phyloP scores from a whole-genome alignment of 805 yeast genomes.

The Starmera quercuum region DNA sequence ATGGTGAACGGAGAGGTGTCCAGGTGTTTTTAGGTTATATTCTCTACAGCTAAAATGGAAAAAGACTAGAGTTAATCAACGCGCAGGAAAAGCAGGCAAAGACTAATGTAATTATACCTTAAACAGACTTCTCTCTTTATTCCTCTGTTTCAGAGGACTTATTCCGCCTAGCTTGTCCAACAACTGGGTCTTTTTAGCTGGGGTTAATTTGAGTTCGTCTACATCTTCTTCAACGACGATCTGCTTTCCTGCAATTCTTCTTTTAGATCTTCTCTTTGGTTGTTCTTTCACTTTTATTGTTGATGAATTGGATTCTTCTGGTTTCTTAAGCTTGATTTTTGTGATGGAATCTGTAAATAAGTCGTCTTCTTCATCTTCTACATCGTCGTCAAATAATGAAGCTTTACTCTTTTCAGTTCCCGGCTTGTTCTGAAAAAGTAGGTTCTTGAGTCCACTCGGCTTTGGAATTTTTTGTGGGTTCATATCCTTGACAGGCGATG shows the following conservation, averaged over 20 bases:
- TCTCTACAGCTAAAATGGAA: too few species aligned
- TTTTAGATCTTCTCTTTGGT: slow-evolving; percentile 14
- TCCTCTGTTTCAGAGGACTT: slow-evolving; percentile 20
- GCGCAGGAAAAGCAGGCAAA: background rate
- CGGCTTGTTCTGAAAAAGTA: slow-evolving; percentile 13
- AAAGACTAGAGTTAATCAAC: too few species aligned
- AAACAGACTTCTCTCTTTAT: slow-evolving; percentile 16
- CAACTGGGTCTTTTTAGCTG: slow-evolving; percentile 17
- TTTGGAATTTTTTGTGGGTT: slow-evolving; percentile 4
- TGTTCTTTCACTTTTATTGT: slow-evolving; percentile 9
- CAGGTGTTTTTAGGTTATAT: too few species aligned
- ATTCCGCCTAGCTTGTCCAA: slow-evolving; percentile 18
- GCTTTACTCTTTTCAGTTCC: slow-evolving; percentile 5
- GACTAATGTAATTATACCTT: slow-evolving; percentile 14
- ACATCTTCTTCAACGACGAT: slow-evolving; percentile 12
- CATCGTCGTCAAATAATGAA: slow-evolving; percentile 21
- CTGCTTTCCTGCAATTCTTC: slow-evolving; percentile 11
- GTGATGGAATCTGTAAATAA: slow-evolving; percentile 12
- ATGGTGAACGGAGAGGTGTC: too few species aligned
- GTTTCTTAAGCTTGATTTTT: slow-evolving; percentile 5
- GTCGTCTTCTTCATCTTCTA: slow-evolving; percentile 21
- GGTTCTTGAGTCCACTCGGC: slow-evolving; percentile 18
- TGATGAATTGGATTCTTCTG: slow-evolving; percentile 11
- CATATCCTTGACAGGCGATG: slow-evolving; percentile 16
- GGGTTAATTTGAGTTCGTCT: slow-evolving; percentile 10